A percentile compares a stretch with the other conserved stretches of the same genome.
Conservation (phyloP, 192 early-diverging fungal species). For the Podila epigama region DNA sequence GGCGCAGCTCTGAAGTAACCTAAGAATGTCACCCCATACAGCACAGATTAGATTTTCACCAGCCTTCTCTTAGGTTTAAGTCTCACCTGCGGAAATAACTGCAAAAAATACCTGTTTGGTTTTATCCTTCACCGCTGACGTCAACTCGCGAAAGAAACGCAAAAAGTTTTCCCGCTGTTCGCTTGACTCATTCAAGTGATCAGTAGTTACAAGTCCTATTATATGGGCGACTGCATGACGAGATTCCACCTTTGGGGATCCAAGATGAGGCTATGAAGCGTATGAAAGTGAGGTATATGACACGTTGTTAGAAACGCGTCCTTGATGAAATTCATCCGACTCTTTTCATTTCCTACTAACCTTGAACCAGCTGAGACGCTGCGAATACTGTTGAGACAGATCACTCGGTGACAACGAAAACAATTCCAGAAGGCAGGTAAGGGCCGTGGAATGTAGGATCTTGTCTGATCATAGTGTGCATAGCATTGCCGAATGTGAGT, state of each 20-base stretch:
- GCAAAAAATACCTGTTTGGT: slow-evolving; percentile 59
- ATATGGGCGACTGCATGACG: slow-evolving; percentile 71
- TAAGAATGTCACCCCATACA: slow-evolving; percentile 14
- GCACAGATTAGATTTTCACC: too few relatives aligned
- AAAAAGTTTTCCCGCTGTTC: slow-evolving; percentile 40
- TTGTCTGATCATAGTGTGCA: too few relatives aligned
- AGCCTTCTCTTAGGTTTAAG: too few relatives aligned
- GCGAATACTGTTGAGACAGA: slow-evolving; percentile 58
- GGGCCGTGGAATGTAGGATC: slow-evolving; percentile 65
- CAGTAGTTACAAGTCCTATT: slow-evolving; percentile 76
- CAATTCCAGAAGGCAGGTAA: slow-evolving; percentile 72
- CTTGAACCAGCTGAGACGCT: slow-evolving; percentile 57
- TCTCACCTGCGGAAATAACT: too few relatives aligned
- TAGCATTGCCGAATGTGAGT: too few relatives aligned
- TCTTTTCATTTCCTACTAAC: slow-evolving; percentile 1
- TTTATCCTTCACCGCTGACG: slow-evolving; percentile 42
- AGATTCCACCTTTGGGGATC: slow-evolving; percentile 68
- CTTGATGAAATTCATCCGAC: not conserved
- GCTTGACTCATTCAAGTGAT: slow-evolving; percentile 45
- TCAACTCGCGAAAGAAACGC: slow-evolving; percentile 52
- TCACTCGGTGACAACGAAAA: slow-evolving; percentile 71
- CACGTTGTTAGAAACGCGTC: not conserved
- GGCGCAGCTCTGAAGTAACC: slow-evolving; percentile 58
- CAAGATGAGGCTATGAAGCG: slow-evolving; percentile 59
- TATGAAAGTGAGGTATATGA: not conserved